A percentile compares a stretch with the other conserved stretches of the same genome.
Evolutionary conservation across 176 grass and related monocot genomes (phyloP).

Genomic region (Luzula sylvatica): DNA sequence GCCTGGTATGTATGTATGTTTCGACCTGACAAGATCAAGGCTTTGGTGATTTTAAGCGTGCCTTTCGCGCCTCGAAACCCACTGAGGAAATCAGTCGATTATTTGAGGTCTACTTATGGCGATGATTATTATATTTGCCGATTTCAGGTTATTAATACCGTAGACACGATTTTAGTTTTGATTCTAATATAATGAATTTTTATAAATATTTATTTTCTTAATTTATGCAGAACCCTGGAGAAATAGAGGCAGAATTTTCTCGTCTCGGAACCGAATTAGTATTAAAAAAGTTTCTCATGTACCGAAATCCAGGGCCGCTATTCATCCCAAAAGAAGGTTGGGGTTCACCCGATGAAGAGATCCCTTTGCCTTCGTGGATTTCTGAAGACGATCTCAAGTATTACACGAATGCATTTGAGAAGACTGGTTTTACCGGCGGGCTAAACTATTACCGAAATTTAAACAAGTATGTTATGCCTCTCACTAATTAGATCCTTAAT

Average conservation of each 20-base stretch:
- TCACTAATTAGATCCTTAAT: neutral
- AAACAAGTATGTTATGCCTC: constrained; percentile 36
- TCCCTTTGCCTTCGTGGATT: constrained; percentile 45
- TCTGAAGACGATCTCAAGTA: constrained; percentile 48
- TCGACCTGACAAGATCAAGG: constrained; percentile 41
- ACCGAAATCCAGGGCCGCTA: constrained; percentile 25
- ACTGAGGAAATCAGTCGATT: constrained; percentile 22
- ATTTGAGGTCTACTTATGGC: constrained; percentile 29
- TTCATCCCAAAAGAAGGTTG: constrained; percentile 42
- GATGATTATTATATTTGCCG: constrained; percentile 56
- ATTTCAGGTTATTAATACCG: constrained; percentile 30
- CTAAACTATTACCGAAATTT: constrained; percentile 66
- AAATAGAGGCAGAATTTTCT: constrained; percentile 41
- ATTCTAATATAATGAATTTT: neutral
- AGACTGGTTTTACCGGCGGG: constrained; percentile 45
- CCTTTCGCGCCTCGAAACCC: constrained; percentile 35
- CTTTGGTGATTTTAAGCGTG: constrained; percentile 43
- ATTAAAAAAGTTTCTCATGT: constrained; percentile 35
- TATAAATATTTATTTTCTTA: neutral
- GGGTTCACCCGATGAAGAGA: constrained; percentile 42
- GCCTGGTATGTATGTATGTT: constrained; percentile 50
- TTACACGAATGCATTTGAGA: constrained; percentile 37
- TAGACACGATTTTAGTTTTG: too few relatives aligned
- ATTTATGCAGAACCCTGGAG: constrained; percentile 38
- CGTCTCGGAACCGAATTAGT: constrained; percentile 42